phyloP scores from a whole-genome alignment of 441 rosid species.

The Mallotus japonicus region DNA sequence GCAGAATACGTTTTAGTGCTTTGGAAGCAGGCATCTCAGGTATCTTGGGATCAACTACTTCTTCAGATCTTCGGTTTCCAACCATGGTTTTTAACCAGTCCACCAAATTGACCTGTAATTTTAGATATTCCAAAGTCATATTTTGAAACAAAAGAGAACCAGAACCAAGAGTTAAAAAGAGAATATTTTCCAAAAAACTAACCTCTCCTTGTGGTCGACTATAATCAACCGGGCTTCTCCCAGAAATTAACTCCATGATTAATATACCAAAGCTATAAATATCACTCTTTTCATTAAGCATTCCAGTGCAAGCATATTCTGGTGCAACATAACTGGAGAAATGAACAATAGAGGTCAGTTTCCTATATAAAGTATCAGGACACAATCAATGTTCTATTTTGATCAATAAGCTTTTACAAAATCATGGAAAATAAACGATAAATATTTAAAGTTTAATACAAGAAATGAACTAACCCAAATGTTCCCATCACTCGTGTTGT shows the following conservation, averaged over 20 bases:
- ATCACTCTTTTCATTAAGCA: conserved; percentile 94
- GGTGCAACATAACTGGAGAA: conserved; percentile 84
- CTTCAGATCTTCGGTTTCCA: conserved; percentile 80
- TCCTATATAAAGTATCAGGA: background rate
- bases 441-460: conserved; percentile 1
- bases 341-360: conserved; percentile 14
- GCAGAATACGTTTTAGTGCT: conserved; percentile 77
- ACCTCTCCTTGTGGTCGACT: conserved; percentile 91
- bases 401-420: background rate
- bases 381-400: background rate
- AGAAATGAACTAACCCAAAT: conserved; percentile 63
- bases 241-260: conserved; percentile 87
- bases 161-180: background rate
- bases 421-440: conserved; percentile 1
- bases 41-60: conserved; percentile 86
- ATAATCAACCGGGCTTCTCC: conserved; percentile 90
- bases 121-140: conserved; percentile 18
- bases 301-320: conserved; percentile 98
- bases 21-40: conserved; percentile 82
- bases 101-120: conserved; percentile 76
- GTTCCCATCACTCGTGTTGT: conserved; percentile 99
- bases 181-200: conserved; percentile 19
- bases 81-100: conserved; percentile 94
- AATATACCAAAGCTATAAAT: conserved; percentile 90
- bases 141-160: conserved; percentile 12